These are phyloP conservation scores for Theobroma grandiflorum DNA, from an alignment of 441 rosid species.

Conservation along the genomic window DNA sequence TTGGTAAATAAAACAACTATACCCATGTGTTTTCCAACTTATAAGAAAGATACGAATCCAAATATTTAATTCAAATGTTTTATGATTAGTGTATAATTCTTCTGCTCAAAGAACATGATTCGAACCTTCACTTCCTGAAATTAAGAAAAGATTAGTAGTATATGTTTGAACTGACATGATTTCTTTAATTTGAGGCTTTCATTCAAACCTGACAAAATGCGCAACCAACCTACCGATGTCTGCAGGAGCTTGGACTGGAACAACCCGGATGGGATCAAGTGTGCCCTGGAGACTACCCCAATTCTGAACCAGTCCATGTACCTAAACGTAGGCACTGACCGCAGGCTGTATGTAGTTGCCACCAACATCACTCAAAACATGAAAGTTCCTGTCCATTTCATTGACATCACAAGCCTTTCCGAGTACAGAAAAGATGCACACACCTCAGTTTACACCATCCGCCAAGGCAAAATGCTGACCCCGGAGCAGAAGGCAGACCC, in stretches of 20 bases:
- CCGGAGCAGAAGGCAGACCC: constrained; percentile 82
- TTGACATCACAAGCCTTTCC: constrained; percentile 70
- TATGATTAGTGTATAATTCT: no score
- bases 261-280: constrained; percentile 80
- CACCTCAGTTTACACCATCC: constrained; percentile 81
- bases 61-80: no score
- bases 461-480: constrained; percentile 81
- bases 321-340: constrained; percentile 77
- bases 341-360: constrained; percentile 56
- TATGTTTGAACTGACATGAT: background rate
- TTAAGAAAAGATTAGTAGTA: no score
- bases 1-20: constrained; percentile 40
- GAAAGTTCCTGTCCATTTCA: constrained; percentile 61
- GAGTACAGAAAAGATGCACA: constrained; percentile 92
- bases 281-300: constrained; percentile 75
- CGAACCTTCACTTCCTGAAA: no score
- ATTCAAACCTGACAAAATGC: background rate
- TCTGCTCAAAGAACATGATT: no score
- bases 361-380: constrained; percentile 61
- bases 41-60: no score
- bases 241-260: constrained; percentile 85
- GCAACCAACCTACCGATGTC: background rate
- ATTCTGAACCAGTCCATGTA: constrained; percentile 57
- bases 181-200: background rate
- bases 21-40: background rate